Evolutionary conservation across 257 asterid genomes (phyloP).

Genomic region (Solanum raphanifolium): DNA sequence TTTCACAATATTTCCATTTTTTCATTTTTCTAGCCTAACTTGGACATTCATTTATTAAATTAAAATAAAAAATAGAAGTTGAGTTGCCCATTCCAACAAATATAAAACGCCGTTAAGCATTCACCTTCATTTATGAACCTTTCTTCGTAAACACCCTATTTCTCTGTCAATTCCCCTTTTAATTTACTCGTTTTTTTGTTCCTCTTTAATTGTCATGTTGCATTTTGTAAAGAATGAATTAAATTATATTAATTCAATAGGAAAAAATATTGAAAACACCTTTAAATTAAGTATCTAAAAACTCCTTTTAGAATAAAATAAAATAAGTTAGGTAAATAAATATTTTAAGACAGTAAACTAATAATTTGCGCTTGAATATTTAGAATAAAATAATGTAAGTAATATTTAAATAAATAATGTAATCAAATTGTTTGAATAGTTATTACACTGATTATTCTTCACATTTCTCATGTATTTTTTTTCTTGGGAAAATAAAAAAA

Average conservation of each 20-base stretch:
- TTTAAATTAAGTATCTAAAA: neutral
- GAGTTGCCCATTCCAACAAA: neutral
- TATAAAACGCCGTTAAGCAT: neutral
- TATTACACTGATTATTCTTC: neutral
- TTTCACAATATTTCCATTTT: neutral
- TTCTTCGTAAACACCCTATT: neutral
- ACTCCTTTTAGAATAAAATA: too few relatives aligned
- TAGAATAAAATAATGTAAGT: neutral
- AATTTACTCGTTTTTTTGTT: neutral
- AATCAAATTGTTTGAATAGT: neutral
- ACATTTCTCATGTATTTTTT: neutral
- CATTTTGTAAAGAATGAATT: too few relatives aligned
- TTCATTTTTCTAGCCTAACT: neutral
- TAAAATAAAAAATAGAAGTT: neutral
- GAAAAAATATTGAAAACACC: fast-evolving
- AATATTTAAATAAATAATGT: neutral
- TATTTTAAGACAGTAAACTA: too few relatives aligned
- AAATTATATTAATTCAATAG: neutral
- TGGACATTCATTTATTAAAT: neutral
- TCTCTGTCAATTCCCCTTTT: neutral
- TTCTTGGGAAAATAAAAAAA: neutral
- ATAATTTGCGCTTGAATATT: neutral
- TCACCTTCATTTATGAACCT: neutral
- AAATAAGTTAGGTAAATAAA: neutral
- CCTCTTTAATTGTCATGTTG: too few relatives aligned